Conservation (phyloP, 805 yeast genomes). For the Candida pseudoglaebosa region DNA sequence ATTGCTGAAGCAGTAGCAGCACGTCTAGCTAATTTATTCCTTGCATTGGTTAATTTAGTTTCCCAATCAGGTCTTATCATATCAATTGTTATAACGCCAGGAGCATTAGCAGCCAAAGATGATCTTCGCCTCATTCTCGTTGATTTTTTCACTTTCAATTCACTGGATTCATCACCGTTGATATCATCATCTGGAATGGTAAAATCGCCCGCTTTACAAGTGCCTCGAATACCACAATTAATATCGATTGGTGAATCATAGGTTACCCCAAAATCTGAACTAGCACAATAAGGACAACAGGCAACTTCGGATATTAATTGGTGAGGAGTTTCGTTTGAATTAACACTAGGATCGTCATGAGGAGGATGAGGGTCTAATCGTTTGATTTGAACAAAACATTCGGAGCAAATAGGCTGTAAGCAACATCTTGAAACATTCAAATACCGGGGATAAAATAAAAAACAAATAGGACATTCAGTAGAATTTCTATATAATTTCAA, state of each 20-base stretch:
- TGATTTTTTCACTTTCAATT: background rate
- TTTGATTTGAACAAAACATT: constrained; percentile 94
- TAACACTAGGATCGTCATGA: constrained; percentile 46
- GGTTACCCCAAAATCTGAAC: constrained; percentile 77
- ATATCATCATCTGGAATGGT: constrained; percentile 6
- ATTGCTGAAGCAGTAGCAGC: constrained; percentile 94
- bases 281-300: constrained; percentile 90
- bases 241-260: constrained; percentile 61
- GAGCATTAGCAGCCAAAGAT: constrained; percentile 63
- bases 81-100: constrained; percentile 75
- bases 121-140: constrained; percentile 19
- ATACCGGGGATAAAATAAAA: constrained; percentile 74
- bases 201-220: constrained; percentile 44
- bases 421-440: constrained; percentile 85
- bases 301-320: constrained; percentile 82
- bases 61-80: constrained; percentile 93
- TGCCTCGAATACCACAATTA: constrained; percentile 54
- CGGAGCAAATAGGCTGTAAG: constrained; percentile 89
- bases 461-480: constrained; percentile 92
- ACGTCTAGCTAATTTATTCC: constrained; percentile 73
- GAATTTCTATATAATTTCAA: constrained; percentile 62
- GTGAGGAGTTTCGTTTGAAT: constrained; percentile 42
- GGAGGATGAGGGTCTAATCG: constrained; percentile 92
- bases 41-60: constrained; percentile 62
- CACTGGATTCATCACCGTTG: constrained; percentile 2